phyloP scores from a whole-genome alignment of 2,329 filamentous ascomycete species.

The Colletotrichum destructivum region DNA sequence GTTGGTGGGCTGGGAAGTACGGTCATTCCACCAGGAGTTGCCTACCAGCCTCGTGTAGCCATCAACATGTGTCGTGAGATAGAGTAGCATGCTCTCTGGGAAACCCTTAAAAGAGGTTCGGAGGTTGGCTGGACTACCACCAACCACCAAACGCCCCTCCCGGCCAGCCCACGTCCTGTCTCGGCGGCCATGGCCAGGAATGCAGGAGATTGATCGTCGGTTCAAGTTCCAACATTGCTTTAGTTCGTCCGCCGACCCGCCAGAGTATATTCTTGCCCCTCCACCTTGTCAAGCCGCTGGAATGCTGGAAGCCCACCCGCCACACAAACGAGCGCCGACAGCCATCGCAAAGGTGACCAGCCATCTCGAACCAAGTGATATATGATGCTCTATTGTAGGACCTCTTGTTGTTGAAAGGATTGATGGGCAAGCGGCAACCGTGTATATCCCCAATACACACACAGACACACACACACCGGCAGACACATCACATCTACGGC shows the following conservation, averaged over 20 bases:
- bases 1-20: too few species aligned
- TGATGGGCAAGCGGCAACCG: neutral
- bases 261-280: neutral
- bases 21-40: neutral
- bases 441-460: neutral
- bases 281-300: constrained; percentile 1
- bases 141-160: constrained; percentile 27
- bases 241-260: neutral
- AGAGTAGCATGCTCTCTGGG: neutral
- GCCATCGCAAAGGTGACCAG: constrained; percentile 19
- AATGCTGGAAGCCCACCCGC: constrained; percentile 34
- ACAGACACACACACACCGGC: neutral
- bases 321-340: constrained; percentile 29
- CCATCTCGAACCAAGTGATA: constrained; percentile 20
- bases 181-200: constrained; percentile 22
- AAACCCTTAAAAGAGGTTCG: neutral
- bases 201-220: constrained; percentile 15
- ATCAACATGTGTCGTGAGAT: neutral
- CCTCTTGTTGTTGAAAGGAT: neutral
- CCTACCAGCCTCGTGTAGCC: constrained; percentile 1
- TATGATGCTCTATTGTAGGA: constrained; percentile 15
- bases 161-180: neutral
- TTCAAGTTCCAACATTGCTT: neutral
- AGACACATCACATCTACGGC: neutral
- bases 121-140: neutral